Percentiles rank a stretch among this genome's conserved stretches.
Conservation (phyloP, 2,329 filamentous ascomycete species). For the Capronia epimyces region DNA sequence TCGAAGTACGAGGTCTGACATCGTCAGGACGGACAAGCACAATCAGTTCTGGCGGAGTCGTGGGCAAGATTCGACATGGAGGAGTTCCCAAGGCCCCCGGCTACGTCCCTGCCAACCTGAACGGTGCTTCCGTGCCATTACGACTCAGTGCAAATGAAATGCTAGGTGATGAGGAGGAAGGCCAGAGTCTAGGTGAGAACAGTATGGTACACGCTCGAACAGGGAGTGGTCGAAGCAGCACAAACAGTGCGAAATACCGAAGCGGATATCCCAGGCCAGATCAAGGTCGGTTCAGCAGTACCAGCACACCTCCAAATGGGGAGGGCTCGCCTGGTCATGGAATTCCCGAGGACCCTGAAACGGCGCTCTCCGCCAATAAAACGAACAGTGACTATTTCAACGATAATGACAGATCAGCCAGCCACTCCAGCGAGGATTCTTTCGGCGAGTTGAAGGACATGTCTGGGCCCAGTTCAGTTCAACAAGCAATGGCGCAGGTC, state of each 20-base stretch:
- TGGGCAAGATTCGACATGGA: constrained; percentile 82
- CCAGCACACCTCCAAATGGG: constrained; percentile 49
- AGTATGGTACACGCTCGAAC: constrained; percentile 47
- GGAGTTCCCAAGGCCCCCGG: constrained; percentile 72
- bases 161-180: constrained; percentile 69
- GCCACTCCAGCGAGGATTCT: constrained; percentile 44
- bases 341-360: constrained; percentile 41
- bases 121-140: constrained; percentile 78
- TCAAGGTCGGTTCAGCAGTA: constrained; percentile 37
- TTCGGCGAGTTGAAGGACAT: constrained; percentile 53
- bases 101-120: constrained; percentile 70
- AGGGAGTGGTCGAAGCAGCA: constrained; percentile 55
- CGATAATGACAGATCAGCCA: constrained; percentile 29
- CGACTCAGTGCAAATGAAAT: constrained; percentile 93
- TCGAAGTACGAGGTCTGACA: constrained; percentile 68
- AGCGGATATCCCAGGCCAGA: constrained; percentile 42
- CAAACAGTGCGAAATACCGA: constrained; percentile 45
- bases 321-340: constrained; percentile 30
- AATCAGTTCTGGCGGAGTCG: constrained; percentile 49
- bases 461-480: constrained; percentile 40
- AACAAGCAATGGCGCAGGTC: constrained; percentile 36
- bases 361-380: constrained; percentile 32
- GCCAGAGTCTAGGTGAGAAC: constrained; percentile 30
- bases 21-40: constrained; percentile 55
- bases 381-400: constrained; percentile 29